Evolutionary conservation across 306 rosid species (phyloP), one percentile per base, ranked within the genome.

Genomic region (Cucumis cinereus): DNA sequence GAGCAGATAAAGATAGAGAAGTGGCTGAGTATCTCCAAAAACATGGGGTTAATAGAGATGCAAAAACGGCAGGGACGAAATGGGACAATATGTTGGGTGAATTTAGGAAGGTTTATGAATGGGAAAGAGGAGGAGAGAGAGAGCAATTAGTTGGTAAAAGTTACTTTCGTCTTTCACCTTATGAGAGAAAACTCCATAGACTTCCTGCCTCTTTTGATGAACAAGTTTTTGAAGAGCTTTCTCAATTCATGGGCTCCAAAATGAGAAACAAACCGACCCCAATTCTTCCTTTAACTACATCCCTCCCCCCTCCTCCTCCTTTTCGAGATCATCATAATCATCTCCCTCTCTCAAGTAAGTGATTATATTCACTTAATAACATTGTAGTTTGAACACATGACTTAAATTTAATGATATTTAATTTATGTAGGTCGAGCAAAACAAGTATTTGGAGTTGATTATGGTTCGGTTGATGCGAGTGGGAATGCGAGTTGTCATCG

Each of bases 31-130:
- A 85, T 85, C 87, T 93, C 1, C 91, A 81, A 53, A 83, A 82
- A 72, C 87, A 93, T 66, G 98, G 98, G 7, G 85, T 93, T 11
- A 89, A 85, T 61, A 83, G 98, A 40, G 98, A 90, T 80, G 88
- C 96, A 0, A 93, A 93, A 74, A 93, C 97, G 0, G 93, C 97
- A 5, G 99, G 99, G 22, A 94, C 99, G 0, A 94, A 94, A 78
- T 94, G 99, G 99, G 99, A 94, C 56, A 94, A 94, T 78, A 94
- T 94, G 99, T 75, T 94, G 76, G 99, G 99, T 1, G 99, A 94
- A 73, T 94, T 94, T 56, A 85, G 99, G 80, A 94, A 94, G 80
- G 99, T 94, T 8, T 90, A 89, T 30, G 99, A 94, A 60, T 94
- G 99, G 99, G 99, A 92, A 62, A 88, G 97, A 83, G 97, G 96